Percentiles rank a stretch among this genome's conserved stretches.
Evolutionary conservation across 441 rosid species (phyloP).

Genomic region (Aquilaria agallochum): DNA sequence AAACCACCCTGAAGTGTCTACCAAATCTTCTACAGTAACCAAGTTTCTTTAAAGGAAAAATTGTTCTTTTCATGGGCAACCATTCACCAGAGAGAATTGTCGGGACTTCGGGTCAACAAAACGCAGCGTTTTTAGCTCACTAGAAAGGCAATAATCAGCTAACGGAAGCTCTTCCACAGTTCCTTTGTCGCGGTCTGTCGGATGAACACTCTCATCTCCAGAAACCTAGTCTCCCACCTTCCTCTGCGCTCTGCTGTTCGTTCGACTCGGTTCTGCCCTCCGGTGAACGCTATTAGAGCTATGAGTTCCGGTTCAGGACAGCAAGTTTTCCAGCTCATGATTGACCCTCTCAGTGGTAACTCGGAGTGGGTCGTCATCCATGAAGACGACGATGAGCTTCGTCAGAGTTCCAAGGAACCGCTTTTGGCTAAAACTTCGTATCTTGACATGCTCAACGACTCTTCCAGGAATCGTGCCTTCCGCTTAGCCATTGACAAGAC

Average conservation of each 20-base stretch:
- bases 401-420: conserved; percentile 30
- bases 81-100: too few relatives aligned
- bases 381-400: conserved; percentile 49
- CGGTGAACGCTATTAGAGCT: conserved; percentile 27
- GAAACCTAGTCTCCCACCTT: conserved; percentile 30
- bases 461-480: conserved; percentile 64
- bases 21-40: too few relatives aligned
- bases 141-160: too few relatives aligned
- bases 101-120: too few relatives aligned
- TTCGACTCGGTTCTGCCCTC: conserved; percentile 9
- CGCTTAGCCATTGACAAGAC: conserved; percentile 79
- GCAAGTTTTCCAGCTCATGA: conserved; percentile 77
- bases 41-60: too few relatives aligned
- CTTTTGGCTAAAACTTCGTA: conserved; percentile 81
- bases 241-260: conserved; percentile 14
- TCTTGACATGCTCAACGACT: conserved; percentile 95
- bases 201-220: conserved; percentile 28
- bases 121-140: too few relatives aligned
- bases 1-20: too few relatives aligned
- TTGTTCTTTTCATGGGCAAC: too few relatives aligned
- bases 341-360: conserved; percentile 79
- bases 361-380: conserved; percentile 85
- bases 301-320: conserved; percentile 65
- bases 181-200: background rate
- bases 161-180: background rate